phyloP scores from a whole-genome alignment of 257 asterid genomes.

The Dorcoceras hygrometricum region DNA sequence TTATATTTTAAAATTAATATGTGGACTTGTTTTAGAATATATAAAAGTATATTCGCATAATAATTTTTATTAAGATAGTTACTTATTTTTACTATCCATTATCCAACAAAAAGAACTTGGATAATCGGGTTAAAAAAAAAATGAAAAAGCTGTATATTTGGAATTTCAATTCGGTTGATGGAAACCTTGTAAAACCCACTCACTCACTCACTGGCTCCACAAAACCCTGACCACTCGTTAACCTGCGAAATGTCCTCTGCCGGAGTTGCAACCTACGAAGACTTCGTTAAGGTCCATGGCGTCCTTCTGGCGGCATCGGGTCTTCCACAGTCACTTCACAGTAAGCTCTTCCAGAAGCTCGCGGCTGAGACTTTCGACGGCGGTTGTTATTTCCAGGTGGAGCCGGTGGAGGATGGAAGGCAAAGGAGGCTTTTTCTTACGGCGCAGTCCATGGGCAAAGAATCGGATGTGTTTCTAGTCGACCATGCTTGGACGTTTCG shows the following conservation, averaged over 20 bases:
- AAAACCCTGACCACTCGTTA: not conserved
- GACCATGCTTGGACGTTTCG: conserved; percentile 99
- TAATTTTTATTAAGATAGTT: too few relatives aligned
- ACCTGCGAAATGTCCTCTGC: conserved; percentile 3
- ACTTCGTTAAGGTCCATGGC: conserved; percentile 71
- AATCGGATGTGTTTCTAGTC: conserved; percentile 74
- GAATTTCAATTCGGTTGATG: too few relatives aligned
- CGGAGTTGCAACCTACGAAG: conserved; percentile 46
- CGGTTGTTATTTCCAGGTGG: conserved; percentile 81
- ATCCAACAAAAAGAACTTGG: too few relatives aligned
- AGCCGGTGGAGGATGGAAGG: conserved; percentile 71
- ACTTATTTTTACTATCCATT: too few relatives aligned
- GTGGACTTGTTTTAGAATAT: too few relatives aligned
- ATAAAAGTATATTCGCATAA: too few relatives aligned
- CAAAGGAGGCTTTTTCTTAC: conserved; percentile 76
- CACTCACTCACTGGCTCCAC: not conserved
- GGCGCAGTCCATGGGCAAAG: conserved; percentile 39
- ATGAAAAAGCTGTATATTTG: too few relatives aligned
- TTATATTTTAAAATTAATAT: too few relatives aligned
- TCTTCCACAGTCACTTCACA: conserved; percentile 63
- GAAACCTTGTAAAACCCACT: not conserved
- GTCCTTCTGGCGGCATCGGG: conserved; percentile 82
- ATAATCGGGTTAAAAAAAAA: too few relatives aligned
- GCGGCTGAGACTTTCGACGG: conserved; percentile 76
- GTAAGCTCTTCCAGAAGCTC: conserved; percentile 75